Conservation (phyloP, 495 filamentous ascomycete species). For the Podospora sp. region DNA sequence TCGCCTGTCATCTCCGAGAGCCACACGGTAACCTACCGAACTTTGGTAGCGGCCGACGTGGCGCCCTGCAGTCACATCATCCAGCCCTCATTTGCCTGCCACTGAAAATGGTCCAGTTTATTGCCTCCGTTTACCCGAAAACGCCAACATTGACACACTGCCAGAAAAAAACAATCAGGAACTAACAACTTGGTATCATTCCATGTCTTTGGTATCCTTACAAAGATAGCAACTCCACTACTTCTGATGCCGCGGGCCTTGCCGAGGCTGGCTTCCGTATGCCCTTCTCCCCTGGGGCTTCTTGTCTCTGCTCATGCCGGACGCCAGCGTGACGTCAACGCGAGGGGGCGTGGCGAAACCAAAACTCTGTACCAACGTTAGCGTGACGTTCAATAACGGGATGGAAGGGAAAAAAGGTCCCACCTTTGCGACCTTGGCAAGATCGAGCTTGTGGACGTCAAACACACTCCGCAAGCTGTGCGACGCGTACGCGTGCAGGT, state of each 20-base stretch:
- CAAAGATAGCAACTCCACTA: neutral
- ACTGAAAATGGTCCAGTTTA: neutral
- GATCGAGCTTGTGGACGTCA: constrained; percentile 89
- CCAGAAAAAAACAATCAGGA: neutral
- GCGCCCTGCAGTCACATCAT: neutral
- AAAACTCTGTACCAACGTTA: constrained; percentile 58
- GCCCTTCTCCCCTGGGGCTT: constrained; percentile 72
- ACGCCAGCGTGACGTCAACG: constrained; percentile 84
- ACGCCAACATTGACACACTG: neutral
- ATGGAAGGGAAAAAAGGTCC: neutral
- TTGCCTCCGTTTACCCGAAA: neutral
- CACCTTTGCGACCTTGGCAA: constrained; percentile 84
- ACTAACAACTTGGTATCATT: neutral
- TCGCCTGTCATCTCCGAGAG: neutral
- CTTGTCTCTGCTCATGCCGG: constrained; percentile 87
- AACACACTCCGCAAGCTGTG: constrained; percentile 90
- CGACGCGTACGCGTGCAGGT: constrained; percentile 91
- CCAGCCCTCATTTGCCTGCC: neutral
- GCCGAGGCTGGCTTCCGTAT: constrained; percentile 70
- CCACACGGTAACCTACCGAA: neutral
- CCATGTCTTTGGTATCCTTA: neutral
- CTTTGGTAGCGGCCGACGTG: neutral
- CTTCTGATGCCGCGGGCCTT: constrained; percentile 25
- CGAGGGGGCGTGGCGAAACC: constrained; percentile 87
- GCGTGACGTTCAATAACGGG: neutral